These are phyloP conservation scores for Ophiostoma triangulosporum DNA, from an alignment of 2,329 filamentous ascomycete genomes.

Conservation along the genomic window DNA sequence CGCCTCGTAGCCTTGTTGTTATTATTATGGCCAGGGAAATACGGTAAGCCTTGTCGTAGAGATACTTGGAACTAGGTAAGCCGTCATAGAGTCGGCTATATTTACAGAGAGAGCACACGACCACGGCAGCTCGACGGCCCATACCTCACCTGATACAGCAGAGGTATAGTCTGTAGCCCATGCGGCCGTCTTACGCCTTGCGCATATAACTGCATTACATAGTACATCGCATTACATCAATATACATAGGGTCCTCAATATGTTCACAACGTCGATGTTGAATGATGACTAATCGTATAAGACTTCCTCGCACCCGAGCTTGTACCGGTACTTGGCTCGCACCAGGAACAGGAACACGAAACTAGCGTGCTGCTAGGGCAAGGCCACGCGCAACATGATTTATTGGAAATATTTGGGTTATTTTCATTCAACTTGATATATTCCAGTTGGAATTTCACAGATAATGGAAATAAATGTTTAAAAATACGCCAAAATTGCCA, in stretches of 20 bases:
- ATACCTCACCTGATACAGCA: too few relatives aligned
- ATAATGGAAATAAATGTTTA: too few relatives aligned
- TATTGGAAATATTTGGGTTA: too few relatives aligned
- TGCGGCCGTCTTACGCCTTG: too few relatives aligned
- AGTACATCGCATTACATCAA: too few relatives aligned
- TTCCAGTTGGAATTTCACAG: too few relatives aligned
- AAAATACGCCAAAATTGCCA: too few relatives aligned
- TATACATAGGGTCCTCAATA: too few relatives aligned
- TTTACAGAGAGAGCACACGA: neutral
- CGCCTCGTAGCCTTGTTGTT: neutral
- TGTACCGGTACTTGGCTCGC: neutral
- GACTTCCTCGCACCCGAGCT: neutral
- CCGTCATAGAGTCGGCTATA: too few relatives aligned
- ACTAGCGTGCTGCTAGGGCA: neutral
- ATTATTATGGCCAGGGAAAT: neutral
- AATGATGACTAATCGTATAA: neutral
- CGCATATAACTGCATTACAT: too few relatives aligned
- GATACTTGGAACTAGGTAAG: neutral
- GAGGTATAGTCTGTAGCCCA: too few relatives aligned
- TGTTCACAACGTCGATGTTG: neutral
- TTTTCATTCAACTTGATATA: too few relatives aligned
- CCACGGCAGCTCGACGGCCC: neutral
- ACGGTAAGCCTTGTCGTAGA: neutral
- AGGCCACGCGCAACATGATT: neutral
- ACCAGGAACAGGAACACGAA: neutral